Percentiles rank a stretch among this genome's conserved stretches.
Evolutionary conservation across 2,329 filamentous ascomycete genomes (phyloP).

Genomic region (Fusarium sp.): DNA sequence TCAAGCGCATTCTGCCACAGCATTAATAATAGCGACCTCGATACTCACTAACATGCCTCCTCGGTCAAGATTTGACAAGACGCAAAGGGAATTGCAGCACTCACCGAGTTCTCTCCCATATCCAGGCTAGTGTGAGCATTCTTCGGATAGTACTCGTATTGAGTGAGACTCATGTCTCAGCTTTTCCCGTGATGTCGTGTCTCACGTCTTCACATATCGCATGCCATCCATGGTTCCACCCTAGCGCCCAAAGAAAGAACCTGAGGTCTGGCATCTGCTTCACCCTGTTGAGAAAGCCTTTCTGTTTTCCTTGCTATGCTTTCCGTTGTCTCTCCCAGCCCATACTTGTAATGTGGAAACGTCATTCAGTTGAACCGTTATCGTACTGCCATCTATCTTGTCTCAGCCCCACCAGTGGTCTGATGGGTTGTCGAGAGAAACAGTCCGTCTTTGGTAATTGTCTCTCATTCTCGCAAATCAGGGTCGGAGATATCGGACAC

Average conservation of each 20-base stretch:
- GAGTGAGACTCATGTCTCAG: constrained; percentile 33
- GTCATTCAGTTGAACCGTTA: constrained; percentile 15
- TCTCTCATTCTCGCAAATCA: not conserved
- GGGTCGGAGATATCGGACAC: not conserved
- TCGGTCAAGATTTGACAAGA: constrained; percentile 21
- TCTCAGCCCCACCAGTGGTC: not conserved
- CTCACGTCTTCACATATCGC: constrained; percentile 38
- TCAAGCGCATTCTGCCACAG: constrained; percentile 9
- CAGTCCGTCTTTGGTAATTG: not conserved
- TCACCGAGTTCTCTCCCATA: constrained; percentile 27
- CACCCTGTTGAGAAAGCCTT: constrained; percentile 2
- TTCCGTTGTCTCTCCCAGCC: constrained; percentile 24
- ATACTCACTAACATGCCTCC: constrained; percentile 11
- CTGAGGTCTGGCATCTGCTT: constrained; percentile 7
- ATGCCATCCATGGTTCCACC: constrained; percentile 36
- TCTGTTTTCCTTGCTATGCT: constrained; percentile 1
- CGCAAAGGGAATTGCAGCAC: constrained; percentile 3
- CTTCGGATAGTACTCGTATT: constrained; percentile 28
- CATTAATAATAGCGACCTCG: constrained; percentile 4
- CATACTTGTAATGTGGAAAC: constrained; percentile 9
- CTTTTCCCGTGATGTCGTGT: constrained; percentile 41
- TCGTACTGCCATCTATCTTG: constrained; percentile 1
- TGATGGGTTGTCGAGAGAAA: constrained; percentile 2
- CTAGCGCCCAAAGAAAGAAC: constrained; percentile 22
- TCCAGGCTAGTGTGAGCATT: constrained; percentile 17